Evolutionary conservation across 345 rosid species (phyloP), one percentile per base, ranked within the genome.

Genomic region (Odontarrhena argentea): DNA sequence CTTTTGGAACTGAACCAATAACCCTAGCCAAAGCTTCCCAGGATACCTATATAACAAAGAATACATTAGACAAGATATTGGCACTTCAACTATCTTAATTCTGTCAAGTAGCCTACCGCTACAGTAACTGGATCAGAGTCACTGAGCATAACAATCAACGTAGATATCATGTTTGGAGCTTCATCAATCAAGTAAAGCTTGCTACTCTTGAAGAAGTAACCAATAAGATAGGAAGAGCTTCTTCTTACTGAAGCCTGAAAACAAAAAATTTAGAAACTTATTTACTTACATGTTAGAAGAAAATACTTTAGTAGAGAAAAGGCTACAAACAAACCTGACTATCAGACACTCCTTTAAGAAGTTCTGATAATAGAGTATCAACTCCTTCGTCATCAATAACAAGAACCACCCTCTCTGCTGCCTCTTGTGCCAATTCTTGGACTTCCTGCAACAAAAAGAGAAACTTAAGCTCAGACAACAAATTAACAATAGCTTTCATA

Each of bases 1-100:
- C 99, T 73, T 91, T 91, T 6, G 97, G 99, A 75, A 94, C 95
- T 46, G 99, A 91, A 75, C 83, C 73, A 75, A 88, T 80, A 72
- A 94, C 96, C 79, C 87, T 82, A 25, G 88, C 80, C 73, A 91
- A 79, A 52, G 99, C 97, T 77, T 91, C 99, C 99, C 99, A 91
- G 56, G 97, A 84, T 77, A 78, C 87, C 97, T 94, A 68, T 78
- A 55, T 43, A 49, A 52, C 14, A 61, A 37, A 60, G 51, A 53
- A 62, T 73, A 70, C 75, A 69, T 47, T 69, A 57, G 59, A 77
- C 44, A 34, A 9, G 69, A 51, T 15, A 45, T n/a, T 24, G 28
- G 11, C 3, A 61, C n/a, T 41, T 24, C 35, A 73, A 60, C 47
- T 40, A 44, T 52, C 28, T 26, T 65, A 8, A 37, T 73, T 59